These are phyloP conservation scores for Tolypocladium amazonense DNA, from an alignment of 2,329 filamentous ascomycete genomes.

Conservation along the genomic window DNA sequence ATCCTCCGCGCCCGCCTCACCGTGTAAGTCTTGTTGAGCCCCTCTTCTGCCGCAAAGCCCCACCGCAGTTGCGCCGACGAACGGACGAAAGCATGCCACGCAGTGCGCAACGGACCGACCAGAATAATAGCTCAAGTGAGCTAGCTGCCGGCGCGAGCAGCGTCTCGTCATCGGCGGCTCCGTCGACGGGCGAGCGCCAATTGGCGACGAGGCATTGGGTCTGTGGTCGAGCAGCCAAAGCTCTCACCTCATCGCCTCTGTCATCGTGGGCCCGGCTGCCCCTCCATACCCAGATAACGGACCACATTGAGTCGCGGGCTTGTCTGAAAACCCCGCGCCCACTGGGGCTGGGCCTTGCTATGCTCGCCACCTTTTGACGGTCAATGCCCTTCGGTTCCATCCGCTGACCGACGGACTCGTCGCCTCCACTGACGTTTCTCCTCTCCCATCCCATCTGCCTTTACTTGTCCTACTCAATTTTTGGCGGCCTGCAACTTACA, in stretches of 20 bases:
- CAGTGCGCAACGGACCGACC: slow-evolving; percentile 3
- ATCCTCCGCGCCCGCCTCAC: background rate
- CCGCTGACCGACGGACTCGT: background rate
- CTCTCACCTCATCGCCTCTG: background rate
- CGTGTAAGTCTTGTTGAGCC: slow-evolving; percentile 4
- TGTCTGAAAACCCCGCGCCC: background rate
- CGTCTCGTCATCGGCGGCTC: background rate
- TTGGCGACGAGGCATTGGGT: background rate
- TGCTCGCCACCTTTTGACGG: background rate
- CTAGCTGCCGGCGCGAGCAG: background rate
- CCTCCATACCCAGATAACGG: background rate
- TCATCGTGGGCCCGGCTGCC: background rate
- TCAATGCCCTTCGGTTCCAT: background rate
- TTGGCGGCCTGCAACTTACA: slow-evolving; percentile 5
- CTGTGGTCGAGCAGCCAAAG: background rate
- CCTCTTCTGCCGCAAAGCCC: slow-evolving; percentile 1
- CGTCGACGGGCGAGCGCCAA: background rate
- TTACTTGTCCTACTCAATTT: background rate
- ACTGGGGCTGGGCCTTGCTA: background rate
- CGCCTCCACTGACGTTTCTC: background rate
- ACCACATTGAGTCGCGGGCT: background rate
- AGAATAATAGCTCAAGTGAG: slow-evolving; percentile 4
- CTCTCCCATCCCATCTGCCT: slow-evolving; percentile 1
- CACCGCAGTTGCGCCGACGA: background rate
- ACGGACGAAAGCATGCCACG: background rate